Conservation (phyloP, 768 basidiomycete genomes). For the Lactarius psammicola region DNA sequence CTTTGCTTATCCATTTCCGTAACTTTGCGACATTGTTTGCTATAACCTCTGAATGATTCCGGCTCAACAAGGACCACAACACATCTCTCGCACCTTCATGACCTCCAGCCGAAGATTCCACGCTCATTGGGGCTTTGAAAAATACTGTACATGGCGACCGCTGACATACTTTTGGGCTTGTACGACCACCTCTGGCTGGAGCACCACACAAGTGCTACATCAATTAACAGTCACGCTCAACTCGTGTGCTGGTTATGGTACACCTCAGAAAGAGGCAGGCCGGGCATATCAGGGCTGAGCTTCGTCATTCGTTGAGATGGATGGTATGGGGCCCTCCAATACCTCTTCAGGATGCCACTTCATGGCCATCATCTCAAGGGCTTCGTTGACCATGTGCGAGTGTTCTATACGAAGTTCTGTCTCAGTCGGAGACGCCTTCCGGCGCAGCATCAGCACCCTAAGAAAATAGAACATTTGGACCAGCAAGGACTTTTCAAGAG, state of each 20-base stretch:
- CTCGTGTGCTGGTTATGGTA: background rate
- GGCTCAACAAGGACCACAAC: background rate
- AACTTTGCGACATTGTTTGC: too few species aligned
- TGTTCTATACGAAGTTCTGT: conserved; percentile 9
- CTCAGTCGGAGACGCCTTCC: conserved; percentile 22
- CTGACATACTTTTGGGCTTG: background rate
- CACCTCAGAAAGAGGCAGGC: background rate
- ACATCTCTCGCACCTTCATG: conserved; percentile 15
- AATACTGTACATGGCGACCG: background rate
- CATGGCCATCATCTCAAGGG: conserved; percentile 19
- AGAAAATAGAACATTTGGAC: background rate
- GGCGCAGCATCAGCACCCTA: conserved; percentile 28
- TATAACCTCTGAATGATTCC: background rate
- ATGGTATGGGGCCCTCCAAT: background rate
- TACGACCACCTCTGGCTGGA: conserved; percentile 1
- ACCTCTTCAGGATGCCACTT: background rate
- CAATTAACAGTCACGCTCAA: background rate
- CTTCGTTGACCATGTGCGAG: conserved; percentile 20
- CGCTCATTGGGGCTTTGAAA: background rate
- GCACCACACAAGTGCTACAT: background rate
- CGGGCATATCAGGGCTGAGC: background rate
- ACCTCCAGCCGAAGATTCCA: background rate
- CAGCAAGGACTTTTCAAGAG: background rate
- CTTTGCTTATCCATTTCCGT: too few species aligned
- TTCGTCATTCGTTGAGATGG: background rate